Conservation (phyloP, 108 stramenopile species). For the Skeletonema grethae region DNA sequence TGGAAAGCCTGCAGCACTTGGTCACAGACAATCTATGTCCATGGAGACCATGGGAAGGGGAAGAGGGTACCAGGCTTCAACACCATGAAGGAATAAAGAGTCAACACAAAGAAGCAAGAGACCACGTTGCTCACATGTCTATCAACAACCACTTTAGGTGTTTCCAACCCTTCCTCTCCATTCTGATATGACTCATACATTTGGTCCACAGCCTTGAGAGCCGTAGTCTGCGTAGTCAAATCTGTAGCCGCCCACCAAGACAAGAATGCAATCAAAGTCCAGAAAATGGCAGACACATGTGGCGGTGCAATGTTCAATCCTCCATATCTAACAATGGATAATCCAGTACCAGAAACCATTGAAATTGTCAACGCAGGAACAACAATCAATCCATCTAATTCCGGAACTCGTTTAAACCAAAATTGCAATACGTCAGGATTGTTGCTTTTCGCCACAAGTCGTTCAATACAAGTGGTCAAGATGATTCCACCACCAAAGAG, state of each 20-base stretch:
- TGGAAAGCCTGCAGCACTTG: too few species aligned
- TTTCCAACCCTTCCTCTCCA: conserved; percentile 33
- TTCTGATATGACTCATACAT: conserved; percentile 36
- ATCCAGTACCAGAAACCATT: conserved; percentile 59
- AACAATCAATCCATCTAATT: conserved; percentile 55
- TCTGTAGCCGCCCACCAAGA: conserved; percentile 67
- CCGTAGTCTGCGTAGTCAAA: conserved; percentile 56
- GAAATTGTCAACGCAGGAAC: conserved; percentile 60
- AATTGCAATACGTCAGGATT: conserved; percentile 54
- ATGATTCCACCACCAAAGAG: conserved; percentile 62
- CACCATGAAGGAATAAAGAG: conserved; percentile 64
- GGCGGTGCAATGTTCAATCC: conserved; percentile 59
- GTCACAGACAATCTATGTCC: neutral
- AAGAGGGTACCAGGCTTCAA: conserved; percentile 60
- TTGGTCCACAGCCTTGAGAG: conserved; percentile 40
- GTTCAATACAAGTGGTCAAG: conserved; percentile 54
- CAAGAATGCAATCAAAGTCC: conserved; percentile 55
- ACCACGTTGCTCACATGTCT: conserved; percentile 63
- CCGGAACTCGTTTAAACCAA: conserved; percentile 67
- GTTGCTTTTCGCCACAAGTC: conserved; percentile 43
- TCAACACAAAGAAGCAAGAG: conserved; percentile 57
- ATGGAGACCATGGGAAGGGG: conserved; percentile 38
- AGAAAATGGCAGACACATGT: conserved; percentile 57
- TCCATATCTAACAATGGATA: conserved; percentile 57
- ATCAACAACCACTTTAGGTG: conserved; percentile 52